These are phyloP conservation scores for Cordyceps cicadae DNA, from an alignment of 2,329 filamentous ascomycete species.

Conservation along the genomic window DNA sequence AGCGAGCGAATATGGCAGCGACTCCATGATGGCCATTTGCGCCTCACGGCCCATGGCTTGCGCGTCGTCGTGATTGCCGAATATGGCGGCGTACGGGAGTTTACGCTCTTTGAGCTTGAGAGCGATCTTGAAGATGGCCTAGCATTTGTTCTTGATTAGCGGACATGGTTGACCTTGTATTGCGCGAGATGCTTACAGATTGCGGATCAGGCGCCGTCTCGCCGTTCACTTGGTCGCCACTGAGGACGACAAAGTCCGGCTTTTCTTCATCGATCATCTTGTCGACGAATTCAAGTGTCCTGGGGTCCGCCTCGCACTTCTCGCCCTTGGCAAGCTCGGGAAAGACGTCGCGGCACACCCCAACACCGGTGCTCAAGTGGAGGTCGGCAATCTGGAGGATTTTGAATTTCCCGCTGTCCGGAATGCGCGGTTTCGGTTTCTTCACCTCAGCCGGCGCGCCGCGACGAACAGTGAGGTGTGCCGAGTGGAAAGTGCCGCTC, in stretches of 20 bases:
- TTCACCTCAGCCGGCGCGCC: conserved; percentile 56
- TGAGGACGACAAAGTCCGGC: conserved; percentile 84
- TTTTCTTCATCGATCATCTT: conserved; percentile 84
- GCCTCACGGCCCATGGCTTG: conserved; percentile 65
- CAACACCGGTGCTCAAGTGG: conserved; percentile 84
- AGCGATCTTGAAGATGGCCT: conserved; percentile 87
- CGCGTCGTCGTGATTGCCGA: conserved; percentile 97
- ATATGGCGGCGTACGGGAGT: conserved; percentile 88
- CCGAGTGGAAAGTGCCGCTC: conserved; percentile 52
- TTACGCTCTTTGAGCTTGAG: conserved; percentile 76
- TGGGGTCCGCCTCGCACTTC: conserved; percentile 81
- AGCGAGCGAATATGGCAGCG: conserved; percentile 84
- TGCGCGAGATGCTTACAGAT: conserved; percentile 46
- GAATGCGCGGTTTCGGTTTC: conserved; percentile 68
- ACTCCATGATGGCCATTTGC: conserved; percentile 80
- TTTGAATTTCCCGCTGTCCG: conserved; percentile 89
- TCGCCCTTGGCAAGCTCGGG: conserved; percentile 64
- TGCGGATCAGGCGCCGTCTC: conserved; percentile 87
- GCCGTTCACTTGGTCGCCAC: conserved; percentile 92
- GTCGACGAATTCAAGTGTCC: conserved; percentile 83
- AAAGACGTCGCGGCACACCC: conserved; percentile 76
- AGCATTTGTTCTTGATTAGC: conserved; percentile 14
- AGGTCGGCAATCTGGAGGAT: conserved; percentile 95
- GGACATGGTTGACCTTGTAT: conserved; percentile 5
- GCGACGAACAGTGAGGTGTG: conserved; percentile 69